Evolutionary conservation across 768 basidiomycete species (phyloP).

Genomic region (Kondoa malvinella): DNA sequence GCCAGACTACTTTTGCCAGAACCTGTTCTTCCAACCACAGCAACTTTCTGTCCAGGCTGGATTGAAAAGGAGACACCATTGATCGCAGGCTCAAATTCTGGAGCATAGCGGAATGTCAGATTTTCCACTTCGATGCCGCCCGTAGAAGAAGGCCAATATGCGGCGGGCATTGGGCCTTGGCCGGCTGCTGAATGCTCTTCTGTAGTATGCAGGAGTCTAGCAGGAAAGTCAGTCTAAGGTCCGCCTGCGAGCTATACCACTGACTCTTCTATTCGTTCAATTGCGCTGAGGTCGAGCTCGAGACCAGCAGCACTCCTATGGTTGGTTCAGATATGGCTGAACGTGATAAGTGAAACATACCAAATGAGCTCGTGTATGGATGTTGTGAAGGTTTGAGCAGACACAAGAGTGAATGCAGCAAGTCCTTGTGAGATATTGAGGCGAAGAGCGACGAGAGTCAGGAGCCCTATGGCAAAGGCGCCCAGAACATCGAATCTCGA

Average conservation of each 20-base stretch:
- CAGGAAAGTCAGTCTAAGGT: too few species aligned
- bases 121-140: slow-evolving; percentile 60
- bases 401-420: slow-evolving; percentile 2
- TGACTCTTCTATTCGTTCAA: slow-evolving; percentile 7
- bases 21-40: slow-evolving; percentile 43
- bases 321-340: background rate
- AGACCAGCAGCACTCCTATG: background rate
- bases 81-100: slow-evolving; percentile 63
- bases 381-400: background rate
- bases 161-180: background rate
- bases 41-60: slow-evolving; percentile 63
- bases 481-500: slow-evolving; percentile 1
- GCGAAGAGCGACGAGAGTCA: background rate
- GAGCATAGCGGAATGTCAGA: slow-evolving; percentile 57
- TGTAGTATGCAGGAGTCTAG: background rate
- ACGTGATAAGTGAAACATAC: background rate
- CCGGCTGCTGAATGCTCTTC: background rate
- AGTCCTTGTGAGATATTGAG: background rate
- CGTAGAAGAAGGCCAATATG: background rate
- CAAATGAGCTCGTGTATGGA: background rate
- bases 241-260: too few species aligned
- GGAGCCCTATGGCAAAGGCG: background rate
- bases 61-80: slow-evolving; percentile 54
- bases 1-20: slow-evolving; percentile 35
- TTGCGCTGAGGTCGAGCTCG: background rate